Base-by-base conservation (phyloP, 345 rosid genomes). In the Syzygium jambos region DNA sequence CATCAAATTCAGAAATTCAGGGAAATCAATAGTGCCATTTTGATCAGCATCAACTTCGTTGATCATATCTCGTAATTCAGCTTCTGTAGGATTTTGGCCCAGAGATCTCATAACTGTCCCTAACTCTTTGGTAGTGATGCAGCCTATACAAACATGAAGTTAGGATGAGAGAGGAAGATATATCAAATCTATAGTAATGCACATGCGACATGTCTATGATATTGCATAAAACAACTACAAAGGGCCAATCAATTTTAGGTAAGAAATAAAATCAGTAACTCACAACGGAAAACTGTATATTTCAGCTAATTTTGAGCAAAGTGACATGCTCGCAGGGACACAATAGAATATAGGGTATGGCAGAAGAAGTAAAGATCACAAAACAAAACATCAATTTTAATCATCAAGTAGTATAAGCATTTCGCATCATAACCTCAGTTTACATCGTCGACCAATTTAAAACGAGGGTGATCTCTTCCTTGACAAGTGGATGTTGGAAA, bases 51-150 rank as follows among this genome's bases (percentile, higher is more conserved):
- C 94, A n/a, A 93, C 94, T 52, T 92, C 93, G 15, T 85, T 91
- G 90, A 93, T 93, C 95, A 93, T 92, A 88, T 91, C 93, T 68
- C 90, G 92, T 3, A 93, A 89, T 88, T 93, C 93, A 5, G 95
- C 93, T 52, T 93, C 93, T n/a, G 91, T 92, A 51, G 92, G 94
- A 86, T 92, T 93, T 80, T 93, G 95, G 5, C 95, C 95, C 85
- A 93, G 88, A 13, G 95, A 92, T 49, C 93, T 91, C 95, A 93
- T 92, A 29, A 93, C 91, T 41, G 94, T 91, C 30, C 94, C 94
- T 86, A 91, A 88, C 93, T 93, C 95, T 65, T 92, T 91, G 51
- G 92, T 89, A 30, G 93, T 92, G 68, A 93, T 93, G 92, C 95
- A 93, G 52, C 90, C 90, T 90, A 68, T 54, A 78, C 55, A 87